Percentiles rank a stretch among this genome's conserved stretches.
Evolutionary conservation across 495 filamentous ascomycete species (phyloP).

Genomic region (Rhypophila decipiens): DNA sequence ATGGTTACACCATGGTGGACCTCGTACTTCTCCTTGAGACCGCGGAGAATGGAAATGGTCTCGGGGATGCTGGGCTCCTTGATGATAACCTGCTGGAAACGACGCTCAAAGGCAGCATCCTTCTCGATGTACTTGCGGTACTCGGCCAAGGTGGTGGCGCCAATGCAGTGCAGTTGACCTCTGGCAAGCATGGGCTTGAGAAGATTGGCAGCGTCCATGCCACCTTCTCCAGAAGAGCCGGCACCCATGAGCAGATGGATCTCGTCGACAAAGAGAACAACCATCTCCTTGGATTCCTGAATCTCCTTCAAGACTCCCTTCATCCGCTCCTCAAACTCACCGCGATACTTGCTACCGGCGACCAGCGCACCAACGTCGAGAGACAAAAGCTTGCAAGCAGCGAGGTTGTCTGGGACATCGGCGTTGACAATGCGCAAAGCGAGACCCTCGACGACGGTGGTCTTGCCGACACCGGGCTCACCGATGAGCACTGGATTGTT

Average conservation of each 20-base stretch:
- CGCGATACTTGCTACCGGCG: constrained; percentile 94
- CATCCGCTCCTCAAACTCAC: constrained; percentile 98
- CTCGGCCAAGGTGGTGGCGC: constrained; percentile 88
- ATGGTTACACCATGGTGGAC: constrained; percentile 98
- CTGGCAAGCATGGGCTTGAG: constrained; percentile 96
- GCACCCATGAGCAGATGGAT: constrained; percentile 98
- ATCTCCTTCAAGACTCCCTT: constrained; percentile 98
- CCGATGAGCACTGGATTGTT: constrained; percentile 95
- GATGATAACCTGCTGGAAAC: constrained; percentile 96
- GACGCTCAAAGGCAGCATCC: constrained; percentile 92
- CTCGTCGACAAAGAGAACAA: constrained; percentile 95
- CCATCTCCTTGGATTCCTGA: constrained; percentile 90
- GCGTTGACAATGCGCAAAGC: constrained; percentile 91
- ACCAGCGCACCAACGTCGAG: constrained; percentile 92
- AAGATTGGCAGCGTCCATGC: constrained; percentile 97
- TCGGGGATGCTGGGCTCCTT: constrained; percentile 85
- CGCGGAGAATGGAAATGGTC: constrained; percentile 94
- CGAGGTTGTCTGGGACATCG: constrained; percentile 93
- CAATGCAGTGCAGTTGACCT: constrained; percentile 95
- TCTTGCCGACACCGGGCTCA: constrained; percentile 98
- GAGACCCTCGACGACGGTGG: constrained; percentile 95
- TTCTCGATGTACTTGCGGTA: constrained; percentile 99
- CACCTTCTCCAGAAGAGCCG: constrained; percentile 85
- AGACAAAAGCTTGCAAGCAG: constrained; percentile 85
- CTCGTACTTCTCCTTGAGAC: constrained; percentile 94